These are phyloP conservation scores for Rostrohypoxylon terebratum DNA, from an alignment of 495 filamentous ascomycete species.

Conservation along the genomic window DNA sequence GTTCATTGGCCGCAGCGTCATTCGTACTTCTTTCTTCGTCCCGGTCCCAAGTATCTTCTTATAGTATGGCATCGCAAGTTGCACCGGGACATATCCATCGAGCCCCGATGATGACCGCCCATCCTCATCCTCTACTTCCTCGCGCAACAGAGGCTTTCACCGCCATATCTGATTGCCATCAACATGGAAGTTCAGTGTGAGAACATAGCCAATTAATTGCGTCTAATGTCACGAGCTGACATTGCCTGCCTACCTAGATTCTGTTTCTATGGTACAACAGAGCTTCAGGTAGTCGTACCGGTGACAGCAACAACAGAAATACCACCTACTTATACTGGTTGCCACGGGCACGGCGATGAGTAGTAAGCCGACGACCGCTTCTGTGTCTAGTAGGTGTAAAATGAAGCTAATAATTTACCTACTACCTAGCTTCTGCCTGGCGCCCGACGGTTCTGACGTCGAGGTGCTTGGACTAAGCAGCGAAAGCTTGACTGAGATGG, in stretches of 20 bases:
- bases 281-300: constrained; percentile 58
- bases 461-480: constrained; percentile 37
- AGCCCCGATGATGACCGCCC: neutral
- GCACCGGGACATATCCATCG: neutral
- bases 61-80: constrained; percentile 12
- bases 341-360: constrained; percentile 62
- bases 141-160: constrained; percentile 31
- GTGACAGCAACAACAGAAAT: constrained; percentile 58
- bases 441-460: constrained; percentile 56
- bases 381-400: neutral
- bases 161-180: constrained; percentile 58
- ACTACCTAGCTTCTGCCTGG: constrained; percentile 54
- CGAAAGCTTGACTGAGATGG: constrained; percentile 23
- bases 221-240: neutral
- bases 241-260: constrained; percentile 41
- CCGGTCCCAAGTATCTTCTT: neutral
- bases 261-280: constrained; percentile 55
- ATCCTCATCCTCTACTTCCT: neutral
- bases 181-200: constrained; percentile 53
- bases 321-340: constrained; percentile 63
- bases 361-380: constrained; percentile 50
- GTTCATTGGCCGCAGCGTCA: neutral
- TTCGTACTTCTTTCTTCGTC: neutral
- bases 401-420: neutral
- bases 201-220: neutral